Conservation (phyloP, 768 basidiomycete species). For the Trametes cingulata region DNA sequence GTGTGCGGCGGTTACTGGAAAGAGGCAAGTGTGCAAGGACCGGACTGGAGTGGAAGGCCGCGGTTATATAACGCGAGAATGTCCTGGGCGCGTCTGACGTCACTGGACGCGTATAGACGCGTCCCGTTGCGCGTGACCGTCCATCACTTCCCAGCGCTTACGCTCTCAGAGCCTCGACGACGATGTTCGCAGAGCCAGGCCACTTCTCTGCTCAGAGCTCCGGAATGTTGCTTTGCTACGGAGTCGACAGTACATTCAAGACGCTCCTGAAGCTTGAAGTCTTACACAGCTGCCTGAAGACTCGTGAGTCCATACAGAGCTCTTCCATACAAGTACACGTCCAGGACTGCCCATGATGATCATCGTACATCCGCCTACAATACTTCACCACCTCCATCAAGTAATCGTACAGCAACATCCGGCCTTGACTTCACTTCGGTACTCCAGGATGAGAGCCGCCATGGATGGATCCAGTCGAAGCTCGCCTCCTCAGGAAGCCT, state of each 20-base stretch:
- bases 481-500: constrained; percentile 1
- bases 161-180: too few species aligned
- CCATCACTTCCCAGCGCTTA: not conserved
- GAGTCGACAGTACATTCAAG: too few species aligned
- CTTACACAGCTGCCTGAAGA: too few species aligned
- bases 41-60: not conserved
- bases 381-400: too few species aligned
- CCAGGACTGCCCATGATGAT: too few species aligned
- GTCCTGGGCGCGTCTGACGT: constrained; percentile 10
- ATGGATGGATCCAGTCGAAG: constrained; percentile 4
- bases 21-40: not conserved
- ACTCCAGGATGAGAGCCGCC: constrained; percentile 4
- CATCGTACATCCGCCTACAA: too few species aligned
- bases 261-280: too few species aligned
- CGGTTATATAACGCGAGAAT: constrained; percentile 10
- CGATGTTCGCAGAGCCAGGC: too few species aligned
- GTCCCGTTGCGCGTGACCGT: constrained; percentile 6
- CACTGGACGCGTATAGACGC: constrained; percentile 9
- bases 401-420: not conserved
- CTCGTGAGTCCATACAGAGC: too few species aligned
- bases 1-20: not conserved
- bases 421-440: not conserved
- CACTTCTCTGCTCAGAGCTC: too few species aligned
- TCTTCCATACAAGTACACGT: too few species aligned
- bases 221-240: too few species aligned